phyloP scores from a whole-genome alignment of 148 eudicot genomes.

The Silene latifolia region DNA sequence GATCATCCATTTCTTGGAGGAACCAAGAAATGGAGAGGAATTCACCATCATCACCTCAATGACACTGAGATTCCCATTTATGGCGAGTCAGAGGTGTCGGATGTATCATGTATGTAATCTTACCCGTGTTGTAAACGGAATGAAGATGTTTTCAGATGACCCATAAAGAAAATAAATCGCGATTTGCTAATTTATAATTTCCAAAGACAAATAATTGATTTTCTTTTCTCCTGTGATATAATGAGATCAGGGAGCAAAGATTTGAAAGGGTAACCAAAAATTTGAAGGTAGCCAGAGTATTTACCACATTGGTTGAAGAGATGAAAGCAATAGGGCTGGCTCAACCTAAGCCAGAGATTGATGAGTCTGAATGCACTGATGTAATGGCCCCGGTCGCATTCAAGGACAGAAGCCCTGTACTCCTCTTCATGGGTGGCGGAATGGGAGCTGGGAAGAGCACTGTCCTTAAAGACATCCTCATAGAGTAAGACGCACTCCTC shows the following conservation, averaged over 20 bases:
- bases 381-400: constrained; percentile 98
- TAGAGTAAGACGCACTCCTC: constrained; percentile 59
- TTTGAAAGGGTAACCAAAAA: constrained; percentile 86
- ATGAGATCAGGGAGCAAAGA: constrained; percentile 71
- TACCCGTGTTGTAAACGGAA: no score
- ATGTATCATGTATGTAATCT: no score
- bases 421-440: constrained; percentile 98
- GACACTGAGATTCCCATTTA: no score
- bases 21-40: no score
- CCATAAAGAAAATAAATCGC: background rate
- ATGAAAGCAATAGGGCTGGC: constrained; percentile 90
- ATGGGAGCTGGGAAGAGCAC: constrained; percentile 99
- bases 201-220: background rate
- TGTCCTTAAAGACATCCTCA: constrained; percentile 90
- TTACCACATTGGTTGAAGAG: constrained; percentile 87
- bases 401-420: constrained; percentile 90
- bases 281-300: constrained; percentile 90
- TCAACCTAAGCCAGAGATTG: constrained; percentile 45
- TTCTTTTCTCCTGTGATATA: constrained; percentile 9
- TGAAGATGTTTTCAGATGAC: background rate
- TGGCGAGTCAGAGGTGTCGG: no score
- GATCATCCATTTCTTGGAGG: no score
- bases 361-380: constrained; percentile 84
- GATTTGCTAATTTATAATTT: background rate
- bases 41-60: no score